phyloP scores from a whole-genome alignment of 1,284 basidiomycete genomes.

The Apiotrichum laibachii region DNA sequence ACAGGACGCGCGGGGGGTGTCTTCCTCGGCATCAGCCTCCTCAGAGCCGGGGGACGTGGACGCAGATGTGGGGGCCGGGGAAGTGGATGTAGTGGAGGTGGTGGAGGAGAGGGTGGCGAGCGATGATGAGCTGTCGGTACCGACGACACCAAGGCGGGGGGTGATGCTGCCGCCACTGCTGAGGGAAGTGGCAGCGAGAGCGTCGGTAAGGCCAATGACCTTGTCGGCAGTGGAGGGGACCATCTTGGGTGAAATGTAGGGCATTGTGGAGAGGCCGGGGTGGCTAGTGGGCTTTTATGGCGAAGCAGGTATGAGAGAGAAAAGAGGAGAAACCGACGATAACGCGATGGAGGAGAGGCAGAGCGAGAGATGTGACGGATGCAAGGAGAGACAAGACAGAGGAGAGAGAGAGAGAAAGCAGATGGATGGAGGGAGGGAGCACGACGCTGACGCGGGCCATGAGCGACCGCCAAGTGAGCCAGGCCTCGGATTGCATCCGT shows the following conservation, averaged over 20 bases:
- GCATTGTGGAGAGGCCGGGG: neutral
- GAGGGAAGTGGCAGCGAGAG: neutral
- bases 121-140: neutral
- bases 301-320: neutral
- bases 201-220: neutral
- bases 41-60: neutral
- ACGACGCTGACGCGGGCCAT: too few relatives aligned
- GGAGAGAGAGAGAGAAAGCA: too few relatives aligned
- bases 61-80: neutral
- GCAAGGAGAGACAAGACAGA: too few relatives aligned
- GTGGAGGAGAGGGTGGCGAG: neutral
- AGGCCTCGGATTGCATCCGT: too few relatives aligned
- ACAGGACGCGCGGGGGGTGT: too few relatives aligned
- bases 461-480: too few relatives aligned
- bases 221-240: neutral
- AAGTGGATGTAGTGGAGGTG: neutral
- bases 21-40: neutral
- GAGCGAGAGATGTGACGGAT: too few relatives aligned
- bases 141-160: neutral
- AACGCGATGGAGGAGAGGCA: too few relatives aligned
- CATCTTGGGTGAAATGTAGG: slow-evolving; percentile 2
- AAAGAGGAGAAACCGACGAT: too few relatives aligned
- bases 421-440: too few relatives aligned
- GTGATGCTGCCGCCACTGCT: neutral
- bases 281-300: neutral